Conservation (phyloP, 75 land plant species). For the Picea glauca region DNA sequence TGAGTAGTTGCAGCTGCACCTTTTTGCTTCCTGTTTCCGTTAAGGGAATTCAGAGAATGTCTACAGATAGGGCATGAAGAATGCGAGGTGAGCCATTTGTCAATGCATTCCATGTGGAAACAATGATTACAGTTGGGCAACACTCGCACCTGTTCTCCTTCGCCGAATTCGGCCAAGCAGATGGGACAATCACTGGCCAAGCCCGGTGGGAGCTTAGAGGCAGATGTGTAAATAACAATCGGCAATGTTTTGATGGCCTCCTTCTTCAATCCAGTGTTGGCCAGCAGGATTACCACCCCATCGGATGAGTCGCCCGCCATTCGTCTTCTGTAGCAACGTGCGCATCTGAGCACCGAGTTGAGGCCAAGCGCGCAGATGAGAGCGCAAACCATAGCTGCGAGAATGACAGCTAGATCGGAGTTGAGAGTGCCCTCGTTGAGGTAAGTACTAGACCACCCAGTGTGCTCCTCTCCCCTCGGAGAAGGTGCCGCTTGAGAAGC, state of each 20-base stretch:
- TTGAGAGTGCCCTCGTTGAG: conserved; percentile 35
- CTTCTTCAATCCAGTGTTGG: conserved; percentile 5
- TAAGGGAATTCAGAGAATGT: not conserved
- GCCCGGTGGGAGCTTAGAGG: not conserved
- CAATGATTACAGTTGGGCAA: conserved; percentile 72
- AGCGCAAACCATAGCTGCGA: conserved; percentile 63
- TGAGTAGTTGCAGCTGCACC: no score
- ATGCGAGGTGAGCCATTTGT: conserved; percentile 60
- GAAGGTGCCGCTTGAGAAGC: no score
- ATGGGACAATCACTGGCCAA: conserved; percentile 43
- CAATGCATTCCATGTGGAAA: conserved; percentile 66
- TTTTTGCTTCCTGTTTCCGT: no score
- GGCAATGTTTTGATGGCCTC: conserved; percentile 20
- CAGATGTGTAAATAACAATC: conserved; percentile 15
- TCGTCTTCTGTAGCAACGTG: conserved; percentile 36
- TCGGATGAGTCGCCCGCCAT: conserved; percentile 8
- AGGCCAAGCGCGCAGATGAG: conserved; percentile 48
- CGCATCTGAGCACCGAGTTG: conserved; percentile 46
- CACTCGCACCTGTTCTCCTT: conserved; percentile 39
- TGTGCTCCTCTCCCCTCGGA: not conserved
- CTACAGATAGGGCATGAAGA: conserved; percentile 69
- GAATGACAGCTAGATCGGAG: conserved; percentile 62
- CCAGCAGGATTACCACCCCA: conserved; percentile 14
- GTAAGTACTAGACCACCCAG: not conserved
- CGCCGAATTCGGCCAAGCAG: conserved; percentile 52